Evolutionary conservation across 371 early-diverging fungal genomes (phyloP).

Genomic region (Mortierella sp.): DNA sequence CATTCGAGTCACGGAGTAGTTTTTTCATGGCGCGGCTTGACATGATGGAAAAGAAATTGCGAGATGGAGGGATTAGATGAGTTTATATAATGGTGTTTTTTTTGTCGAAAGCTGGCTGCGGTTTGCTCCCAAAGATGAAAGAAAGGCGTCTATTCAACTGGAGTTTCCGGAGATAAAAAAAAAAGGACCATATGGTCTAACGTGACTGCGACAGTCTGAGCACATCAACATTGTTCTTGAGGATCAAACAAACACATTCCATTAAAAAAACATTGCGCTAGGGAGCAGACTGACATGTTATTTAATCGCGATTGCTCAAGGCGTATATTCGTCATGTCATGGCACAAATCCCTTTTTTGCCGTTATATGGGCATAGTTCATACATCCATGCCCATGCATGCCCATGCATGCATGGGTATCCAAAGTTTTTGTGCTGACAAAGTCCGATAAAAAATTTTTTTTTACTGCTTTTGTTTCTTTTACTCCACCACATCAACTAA

Average conservation of each 20-base stretch:
- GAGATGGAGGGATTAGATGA: background rate
- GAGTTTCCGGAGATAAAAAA: background rate
- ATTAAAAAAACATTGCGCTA: background rate
- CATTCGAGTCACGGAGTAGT: constrained; percentile 45
- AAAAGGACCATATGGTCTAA: background rate
- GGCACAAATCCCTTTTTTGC: too few relatives aligned
- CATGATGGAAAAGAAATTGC: constrained; percentile 21
- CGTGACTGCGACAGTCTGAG: background rate
- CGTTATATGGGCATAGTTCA: too few relatives aligned
- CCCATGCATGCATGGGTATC: too few relatives aligned
- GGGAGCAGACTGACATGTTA: too few relatives aligned
- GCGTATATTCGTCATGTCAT: too few relatives aligned
- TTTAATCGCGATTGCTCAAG: too few relatives aligned
- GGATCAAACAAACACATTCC: background rate
- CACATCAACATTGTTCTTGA: background rate
- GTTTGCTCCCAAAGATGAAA: background rate
- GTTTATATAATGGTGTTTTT: constrained; percentile 2
- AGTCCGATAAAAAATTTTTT: too few relatives aligned
- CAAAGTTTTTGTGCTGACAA: too few relatives aligned
- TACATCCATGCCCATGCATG: too few relatives aligned
- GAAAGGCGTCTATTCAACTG: constrained; percentile 1
- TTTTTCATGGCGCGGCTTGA: constrained; percentile 57
- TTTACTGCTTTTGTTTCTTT: too few relatives aligned
- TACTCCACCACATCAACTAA: too few relatives aligned
- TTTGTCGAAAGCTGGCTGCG: background rate